Conservation (phyloP, 2,329 filamentous ascomycete species). For the Pseudocercospora fijiensis region DNA sequence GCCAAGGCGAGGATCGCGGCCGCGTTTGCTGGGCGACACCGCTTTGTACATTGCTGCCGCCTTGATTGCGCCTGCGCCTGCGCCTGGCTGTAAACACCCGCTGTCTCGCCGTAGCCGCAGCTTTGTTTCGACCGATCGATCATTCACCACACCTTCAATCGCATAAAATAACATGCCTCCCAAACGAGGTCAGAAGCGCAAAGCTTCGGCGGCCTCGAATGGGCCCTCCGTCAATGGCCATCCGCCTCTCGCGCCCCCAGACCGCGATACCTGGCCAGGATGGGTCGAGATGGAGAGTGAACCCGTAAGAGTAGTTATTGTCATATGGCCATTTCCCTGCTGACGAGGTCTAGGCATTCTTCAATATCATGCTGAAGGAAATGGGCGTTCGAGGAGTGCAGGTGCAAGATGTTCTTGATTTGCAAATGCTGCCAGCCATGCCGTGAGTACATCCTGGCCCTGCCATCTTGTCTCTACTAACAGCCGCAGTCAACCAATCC, state of each 20-base stretch:
- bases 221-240: conserved; percentile 44
- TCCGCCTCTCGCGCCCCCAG: conserved; percentile 40
- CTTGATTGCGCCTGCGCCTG: not conserved
- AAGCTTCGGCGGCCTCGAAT: conserved; percentile 12
- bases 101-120: not conserved
- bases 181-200: conserved; percentile 29
- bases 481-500: conserved; percentile 60
- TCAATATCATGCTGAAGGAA: conserved; percentile 78
- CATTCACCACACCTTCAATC: not conserved
- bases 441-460: conserved; percentile 39
- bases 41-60: not conserved
- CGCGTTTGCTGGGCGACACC: not conserved
- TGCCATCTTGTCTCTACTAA: conserved; percentile 28
- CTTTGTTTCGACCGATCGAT: not conserved
- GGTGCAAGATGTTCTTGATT: conserved; percentile 71
- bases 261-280: conserved; percentile 64
- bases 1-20: not conserved
- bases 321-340: not conserved
- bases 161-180: conserved; percentile 21
- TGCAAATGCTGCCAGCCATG: conserved; percentile 58
- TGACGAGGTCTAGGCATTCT: conserved; percentile 62
- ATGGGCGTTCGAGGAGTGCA: conserved; percentile 73
- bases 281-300: conserved; percentile 89
- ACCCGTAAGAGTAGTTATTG: conserved; percentile 57
- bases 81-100: not conserved